These are phyloP conservation scores for Anisodus tanguticus DNA, from an alignment of 257 asterid species.

Conservation along the genomic window DNA sequence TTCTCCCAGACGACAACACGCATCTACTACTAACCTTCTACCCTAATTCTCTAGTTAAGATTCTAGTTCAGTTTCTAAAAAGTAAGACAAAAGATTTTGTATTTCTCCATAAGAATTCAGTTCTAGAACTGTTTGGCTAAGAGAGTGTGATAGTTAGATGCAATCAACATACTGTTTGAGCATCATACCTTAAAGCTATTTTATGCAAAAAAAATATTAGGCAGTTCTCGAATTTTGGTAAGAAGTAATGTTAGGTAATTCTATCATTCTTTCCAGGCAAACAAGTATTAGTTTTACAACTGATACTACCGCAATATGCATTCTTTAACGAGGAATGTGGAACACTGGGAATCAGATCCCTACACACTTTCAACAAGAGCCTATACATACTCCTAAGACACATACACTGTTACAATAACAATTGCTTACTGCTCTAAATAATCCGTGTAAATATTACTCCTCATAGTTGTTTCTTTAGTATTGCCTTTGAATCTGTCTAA, in stretches of 20 bases:
- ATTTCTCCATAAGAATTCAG: neutral
- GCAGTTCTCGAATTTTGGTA: neutral
- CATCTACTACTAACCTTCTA: too few species aligned
- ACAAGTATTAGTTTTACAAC: neutral
- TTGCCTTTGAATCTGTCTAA: neutral
- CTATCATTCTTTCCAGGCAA: neutral
- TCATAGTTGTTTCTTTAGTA: neutral
- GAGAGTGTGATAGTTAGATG: neutral
- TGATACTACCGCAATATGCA: neutral
- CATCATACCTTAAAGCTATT: neutral
- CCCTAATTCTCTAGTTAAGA: neutral
- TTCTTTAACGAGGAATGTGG: neutral
- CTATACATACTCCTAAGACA: neutral
- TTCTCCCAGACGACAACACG: too few species aligned
- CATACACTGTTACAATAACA: neutral
- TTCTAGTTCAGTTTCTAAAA: neutral
- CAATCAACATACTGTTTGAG: neutral
- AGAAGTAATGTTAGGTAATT: neutral
- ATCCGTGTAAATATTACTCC: neutral
- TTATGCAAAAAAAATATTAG: neutral
- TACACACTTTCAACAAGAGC: neutral
- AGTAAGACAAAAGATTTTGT: too few species aligned
- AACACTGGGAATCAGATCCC: neutral
- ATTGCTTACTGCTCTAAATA: conserved; percentile 1
- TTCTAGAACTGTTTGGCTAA: neutral